Base-by-base conservation (phyloP, 768 basidiomycete genomes). In the Boletales sp. region DNA sequence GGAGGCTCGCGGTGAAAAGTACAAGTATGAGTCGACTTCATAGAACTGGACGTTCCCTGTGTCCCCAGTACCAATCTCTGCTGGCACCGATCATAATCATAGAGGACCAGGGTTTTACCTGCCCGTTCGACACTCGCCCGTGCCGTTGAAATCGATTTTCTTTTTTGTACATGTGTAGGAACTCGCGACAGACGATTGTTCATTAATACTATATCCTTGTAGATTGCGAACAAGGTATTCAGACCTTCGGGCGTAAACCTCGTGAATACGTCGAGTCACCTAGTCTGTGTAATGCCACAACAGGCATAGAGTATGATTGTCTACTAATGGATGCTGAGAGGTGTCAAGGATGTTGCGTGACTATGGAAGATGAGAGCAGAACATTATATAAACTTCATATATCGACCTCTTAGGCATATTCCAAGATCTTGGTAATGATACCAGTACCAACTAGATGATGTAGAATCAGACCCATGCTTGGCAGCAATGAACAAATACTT, bases 1-100 rank as follows among this genome's bases (percentile, higher is more conserved):
- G 89, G 90, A 93, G 61, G 91, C 86, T 12, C 82, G 92, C n/a
- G 92, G 90, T 44, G 94, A 94, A 73, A 82, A 86, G 64, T 86
- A 87, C 67, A 82, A 87, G 74, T 92, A 94, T 63, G 82, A 86
- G 62, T 78, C 87, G 25, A 74, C 78, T 49, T 64, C 66, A 54
- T 69, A 66, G 56, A 54, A 50, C 12, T 41, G 21, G 8, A 45
- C n/a, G 42, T 15, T 17, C 35, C 32, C 4, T 33, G 46, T 57
- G 31, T 46, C 47, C 47, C 44, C 48, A 35, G 48, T 55, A 47
- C 44, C 53, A 36, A 25, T 35, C 34, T 25, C 30, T 43, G 12
- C 32, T 19, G 33, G 19, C 25, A 46, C 21, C 21, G 21, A 21
- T 21, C 21, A 21, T 21, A 21, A 37, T 43, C n/a, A 28, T 41